phyloP scores from a whole-genome alignment of 495 filamentous ascomycete genomes.

The Hypoxylon fuscum region DNA sequence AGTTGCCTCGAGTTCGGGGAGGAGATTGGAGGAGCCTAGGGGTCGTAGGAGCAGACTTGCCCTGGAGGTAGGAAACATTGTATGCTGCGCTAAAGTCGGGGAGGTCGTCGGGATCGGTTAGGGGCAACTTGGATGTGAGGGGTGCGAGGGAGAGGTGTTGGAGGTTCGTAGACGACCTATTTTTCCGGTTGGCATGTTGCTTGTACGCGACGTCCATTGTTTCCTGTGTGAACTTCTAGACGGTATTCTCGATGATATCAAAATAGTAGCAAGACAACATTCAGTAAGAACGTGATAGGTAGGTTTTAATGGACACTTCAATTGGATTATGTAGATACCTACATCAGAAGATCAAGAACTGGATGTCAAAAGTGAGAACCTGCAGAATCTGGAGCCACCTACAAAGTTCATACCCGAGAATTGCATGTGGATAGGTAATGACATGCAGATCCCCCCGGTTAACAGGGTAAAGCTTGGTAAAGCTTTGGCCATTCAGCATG shows the following conservation, averaged over 20 bases:
- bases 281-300: neutral
- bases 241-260: conserved; percentile 1
- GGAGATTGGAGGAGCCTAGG: conserved; percentile 65
- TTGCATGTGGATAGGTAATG: conserved; percentile 25
- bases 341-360: neutral
- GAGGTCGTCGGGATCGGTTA: conserved; percentile 61
- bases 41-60: conserved; percentile 65
- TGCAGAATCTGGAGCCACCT: conserved; percentile 4
- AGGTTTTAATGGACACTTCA: conserved; percentile 3
- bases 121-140: conserved; percentile 70
- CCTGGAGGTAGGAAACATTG: conserved; percentile 60
- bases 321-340: too few species aligned
- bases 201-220: conserved; percentile 64
- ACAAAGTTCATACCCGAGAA: conserved; percentile 25
- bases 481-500: conserved; percentile 33
- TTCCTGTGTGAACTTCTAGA: neutral
- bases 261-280: neutral
- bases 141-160: conserved; percentile 69
- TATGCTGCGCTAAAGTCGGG: conserved; percentile 41
- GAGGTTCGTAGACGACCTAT: conserved; percentile 56
- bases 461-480: conserved; percentile 23
- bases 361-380: neutral
- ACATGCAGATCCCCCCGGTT: conserved; percentile 30
- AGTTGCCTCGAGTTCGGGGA: conserved; percentile 50
- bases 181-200: conserved; percentile 59